Percentiles rank a stretch among this genome's conserved stretches.
Conservation (phyloP, 148 eudicot genomes). For the Persicaria maculosa region DNA sequence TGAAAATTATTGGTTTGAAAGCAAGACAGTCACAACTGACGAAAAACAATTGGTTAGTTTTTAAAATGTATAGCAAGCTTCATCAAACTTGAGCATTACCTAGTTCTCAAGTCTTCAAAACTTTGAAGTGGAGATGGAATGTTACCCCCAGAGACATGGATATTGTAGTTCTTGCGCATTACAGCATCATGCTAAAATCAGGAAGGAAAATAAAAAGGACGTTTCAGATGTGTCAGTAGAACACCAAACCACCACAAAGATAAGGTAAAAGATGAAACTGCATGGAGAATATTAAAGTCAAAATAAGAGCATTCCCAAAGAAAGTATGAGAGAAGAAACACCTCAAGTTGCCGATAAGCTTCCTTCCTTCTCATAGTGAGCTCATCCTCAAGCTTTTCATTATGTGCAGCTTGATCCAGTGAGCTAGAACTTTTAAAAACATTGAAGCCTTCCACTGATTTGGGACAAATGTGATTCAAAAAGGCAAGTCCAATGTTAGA, state of each 20-base stretch:
- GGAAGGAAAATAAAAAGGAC: constrained; percentile 8
- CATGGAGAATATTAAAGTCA: background rate
- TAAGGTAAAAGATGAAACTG: background rate
- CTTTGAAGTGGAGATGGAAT: constrained; percentile 83
- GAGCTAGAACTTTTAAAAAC: constrained; percentile 57
- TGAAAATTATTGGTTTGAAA: background rate
- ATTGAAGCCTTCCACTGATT: constrained; percentile 69
- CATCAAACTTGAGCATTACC: constrained; percentile 32
- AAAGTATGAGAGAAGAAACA: constrained; percentile 14
- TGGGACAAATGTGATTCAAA: constrained; percentile 18
- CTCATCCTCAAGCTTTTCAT: constrained; percentile 28
- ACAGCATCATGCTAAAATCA: constrained; percentile 58
- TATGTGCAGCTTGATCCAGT: constrained; percentile 24
- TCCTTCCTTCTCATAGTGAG: constrained; percentile 48
- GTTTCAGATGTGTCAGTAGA: constrained; percentile 10
- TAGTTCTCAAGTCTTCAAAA: constrained; percentile 57
- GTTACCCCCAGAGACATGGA: constrained; percentile 71
- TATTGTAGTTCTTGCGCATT: constrained; percentile 61
- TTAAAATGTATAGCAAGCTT: background rate
- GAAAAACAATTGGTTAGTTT: background rate
- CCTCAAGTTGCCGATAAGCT: constrained; percentile 68
- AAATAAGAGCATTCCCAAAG: background rate
- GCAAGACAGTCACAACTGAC: background rate
- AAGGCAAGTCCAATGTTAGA: background rate
- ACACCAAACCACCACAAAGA: background rate